phyloP scores from a whole-genome alignment of 495 filamentous ascomycete species.

The Paragyromitra xinjiangensis region DNA sequence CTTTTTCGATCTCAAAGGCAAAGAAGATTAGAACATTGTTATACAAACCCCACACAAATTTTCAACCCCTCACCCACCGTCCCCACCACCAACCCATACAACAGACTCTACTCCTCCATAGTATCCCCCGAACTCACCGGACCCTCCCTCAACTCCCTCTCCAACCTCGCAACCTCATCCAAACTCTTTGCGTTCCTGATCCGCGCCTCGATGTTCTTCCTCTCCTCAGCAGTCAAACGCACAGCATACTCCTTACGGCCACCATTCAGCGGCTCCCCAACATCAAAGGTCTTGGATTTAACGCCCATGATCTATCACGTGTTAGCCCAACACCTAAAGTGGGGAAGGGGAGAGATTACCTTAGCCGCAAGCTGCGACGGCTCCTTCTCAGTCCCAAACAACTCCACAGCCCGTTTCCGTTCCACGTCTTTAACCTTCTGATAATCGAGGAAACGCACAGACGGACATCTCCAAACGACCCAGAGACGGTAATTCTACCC shows the following conservation, averaged over 20 bases:
- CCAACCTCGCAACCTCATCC: constrained; percentile 81
- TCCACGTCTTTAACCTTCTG: constrained; percentile 88
- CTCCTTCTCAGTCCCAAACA: constrained; percentile 80
- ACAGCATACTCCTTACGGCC: constrained; percentile 73
- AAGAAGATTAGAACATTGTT: constrained; percentile 1
- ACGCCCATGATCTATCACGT: constrained; percentile 75
- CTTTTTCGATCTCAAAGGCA: not conserved
- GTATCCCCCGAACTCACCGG: constrained; percentile 72
- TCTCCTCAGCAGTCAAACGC: constrained; percentile 74
- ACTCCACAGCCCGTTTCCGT: constrained; percentile 73
- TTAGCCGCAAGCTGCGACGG: constrained; percentile 84
- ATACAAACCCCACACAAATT: not conserved
- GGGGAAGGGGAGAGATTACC: constrained; percentile 53
- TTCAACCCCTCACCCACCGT: not conserved
- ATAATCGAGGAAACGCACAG: constrained; percentile 91
- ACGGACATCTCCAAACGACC: constrained; percentile 85
- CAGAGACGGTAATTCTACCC: constrained; percentile 89
- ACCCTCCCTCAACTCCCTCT: constrained; percentile 88
- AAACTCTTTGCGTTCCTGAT: constrained; percentile 86
- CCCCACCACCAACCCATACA: not conserved
- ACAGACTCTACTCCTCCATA: constrained; percentile 61
- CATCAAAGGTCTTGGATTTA: constrained; percentile 84
- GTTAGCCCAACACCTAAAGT: not conserved
- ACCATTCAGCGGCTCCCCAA: constrained; percentile 62
- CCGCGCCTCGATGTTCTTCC: constrained; percentile 73